Conservation (phyloP, 129 eudicot genomes). For the Lonicera japonica region DNA sequence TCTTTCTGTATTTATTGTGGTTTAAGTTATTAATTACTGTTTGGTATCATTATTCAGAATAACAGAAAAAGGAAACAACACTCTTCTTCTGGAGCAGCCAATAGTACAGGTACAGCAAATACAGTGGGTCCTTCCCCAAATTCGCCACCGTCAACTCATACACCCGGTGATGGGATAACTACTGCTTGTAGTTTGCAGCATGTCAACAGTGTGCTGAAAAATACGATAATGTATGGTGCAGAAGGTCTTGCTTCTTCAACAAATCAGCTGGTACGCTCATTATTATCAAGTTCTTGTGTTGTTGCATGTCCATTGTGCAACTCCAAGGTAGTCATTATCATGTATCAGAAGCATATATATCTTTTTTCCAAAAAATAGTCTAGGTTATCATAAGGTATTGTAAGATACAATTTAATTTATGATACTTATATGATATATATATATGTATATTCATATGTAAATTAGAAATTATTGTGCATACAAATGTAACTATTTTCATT, state of each 20-base stretch:
- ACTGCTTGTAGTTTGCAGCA: slow-evolving; percentile 75
- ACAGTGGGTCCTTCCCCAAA: slow-evolving; percentile 95
- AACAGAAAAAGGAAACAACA: slow-evolving; percentile 90
- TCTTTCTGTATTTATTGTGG: not conserved
- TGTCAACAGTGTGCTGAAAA: slow-evolving; percentile 68
- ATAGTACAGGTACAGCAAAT: slow-evolving; percentile 94
- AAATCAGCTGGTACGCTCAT: slow-evolving; percentile 68
- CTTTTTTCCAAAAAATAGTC: no score
- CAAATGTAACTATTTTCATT: no score
- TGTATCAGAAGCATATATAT: no score
- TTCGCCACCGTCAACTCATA: slow-evolving; percentile 89
- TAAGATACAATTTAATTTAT: no score
- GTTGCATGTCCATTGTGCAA: no score
- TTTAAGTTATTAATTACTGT: not conserved
- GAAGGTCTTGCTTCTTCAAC: slow-evolving; percentile 90
- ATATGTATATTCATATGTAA: no score
- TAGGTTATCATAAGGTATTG: no score
- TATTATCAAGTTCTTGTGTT: no score
- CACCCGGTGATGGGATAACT: slow-evolving; percentile 86
- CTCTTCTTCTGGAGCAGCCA: slow-evolving; percentile 96
- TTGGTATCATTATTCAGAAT: slow-evolving; percentile 37
- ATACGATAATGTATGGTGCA: slow-evolving; percentile 83
- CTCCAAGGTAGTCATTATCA: no score
- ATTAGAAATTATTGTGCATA: no score
- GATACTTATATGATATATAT: no score